A percentile compares a stretch with the other conserved stretches of the same genome.
These are phyloP conservation scores for Thamnidium elegans DNA, from an alignment of 192 early-diverging fungal species.

Conservation along the genomic window DNA sequence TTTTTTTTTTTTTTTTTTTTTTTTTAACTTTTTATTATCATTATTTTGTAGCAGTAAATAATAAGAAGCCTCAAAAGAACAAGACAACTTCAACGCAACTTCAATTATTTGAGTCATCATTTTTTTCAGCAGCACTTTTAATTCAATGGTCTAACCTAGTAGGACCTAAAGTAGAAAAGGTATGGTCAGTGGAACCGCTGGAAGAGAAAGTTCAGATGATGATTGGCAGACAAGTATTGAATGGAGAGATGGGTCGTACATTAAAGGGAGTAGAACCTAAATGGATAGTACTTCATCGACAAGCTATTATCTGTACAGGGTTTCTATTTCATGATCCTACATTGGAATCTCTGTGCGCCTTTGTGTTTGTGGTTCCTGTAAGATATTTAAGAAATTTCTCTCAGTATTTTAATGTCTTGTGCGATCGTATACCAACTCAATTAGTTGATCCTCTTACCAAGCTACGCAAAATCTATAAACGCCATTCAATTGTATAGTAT, in stretches of 20 bases:
- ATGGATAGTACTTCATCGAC: slow-evolving; percentile 44
- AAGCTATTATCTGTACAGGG: slow-evolving; percentile 29
- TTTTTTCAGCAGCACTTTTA: slow-evolving; percentile 50
- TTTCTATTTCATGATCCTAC: slow-evolving; percentile 38
- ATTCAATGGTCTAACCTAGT: slow-evolving; percentile 56
- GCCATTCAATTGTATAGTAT: slow-evolving; percentile 29
- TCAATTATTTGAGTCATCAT: slow-evolving; percentile 45
- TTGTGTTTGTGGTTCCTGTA: slow-evolving; percentile 48
- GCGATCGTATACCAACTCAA: slow-evolving; percentile 45
- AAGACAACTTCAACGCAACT: neutral
- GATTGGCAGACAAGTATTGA: slow-evolving; percentile 49
- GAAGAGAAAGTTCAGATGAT: slow-evolving; percentile 13
- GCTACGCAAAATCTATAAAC: slow-evolving; percentile 35
- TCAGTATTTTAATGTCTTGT: slow-evolving; percentile 44
- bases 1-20: too few relatives aligned
- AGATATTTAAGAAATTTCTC: slow-evolving; percentile 50
- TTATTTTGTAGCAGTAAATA: neutral
- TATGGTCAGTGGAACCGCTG: slow-evolving; percentile 28
- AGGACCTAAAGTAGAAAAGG: slow-evolving; percentile 50
- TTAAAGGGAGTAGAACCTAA: slow-evolving; percentile 43
- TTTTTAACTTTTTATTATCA: neutral
- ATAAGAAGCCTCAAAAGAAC: slow-evolving; percentile 2
- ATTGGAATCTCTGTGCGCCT: slow-evolving; percentile 38
- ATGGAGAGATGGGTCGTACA: slow-evolving; percentile 47
- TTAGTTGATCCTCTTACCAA: slow-evolving; percentile 31